Evolutionary conservation across 768 basidiomycete genomes (phyloP).

Genomic region (Macrolepiota albuminosa): DNA sequence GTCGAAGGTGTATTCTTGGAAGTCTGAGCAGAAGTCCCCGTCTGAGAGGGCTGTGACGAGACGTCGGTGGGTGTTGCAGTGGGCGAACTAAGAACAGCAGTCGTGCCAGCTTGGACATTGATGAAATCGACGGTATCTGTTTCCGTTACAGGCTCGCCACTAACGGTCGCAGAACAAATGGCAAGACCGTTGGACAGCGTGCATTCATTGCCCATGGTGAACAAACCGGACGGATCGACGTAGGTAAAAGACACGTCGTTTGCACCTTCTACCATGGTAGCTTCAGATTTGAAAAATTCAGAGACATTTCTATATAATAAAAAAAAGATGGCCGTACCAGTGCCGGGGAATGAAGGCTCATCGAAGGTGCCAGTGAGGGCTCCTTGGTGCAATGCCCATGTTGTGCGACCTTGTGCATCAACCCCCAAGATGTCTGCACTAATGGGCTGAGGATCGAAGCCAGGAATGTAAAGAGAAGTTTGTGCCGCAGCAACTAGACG

Average conservation of each 20-base stretch:
- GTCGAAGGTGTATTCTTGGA: slow-evolving; percentile 13
- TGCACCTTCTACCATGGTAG: slow-evolving; percentile 23
- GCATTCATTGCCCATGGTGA: slow-evolving; percentile 18
- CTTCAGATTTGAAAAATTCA: slow-evolving; percentile 9
- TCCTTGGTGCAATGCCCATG: slow-evolving; percentile 21
- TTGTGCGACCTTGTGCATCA: slow-evolving; percentile 21
- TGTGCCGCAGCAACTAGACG: slow-evolving; percentile 17
- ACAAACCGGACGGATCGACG: slow-evolving; percentile 5
- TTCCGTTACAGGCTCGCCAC: slow-evolving; percentile 13
- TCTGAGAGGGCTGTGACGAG: slow-evolving; percentile 5
- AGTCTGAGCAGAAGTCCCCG: slow-evolving; percentile 9
- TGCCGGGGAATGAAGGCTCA: slow-evolving; percentile 15
- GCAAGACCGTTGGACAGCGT: slow-evolving; percentile 15
- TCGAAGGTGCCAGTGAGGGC: slow-evolving; percentile 11
- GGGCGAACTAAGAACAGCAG: slow-evolving; percentile 4
- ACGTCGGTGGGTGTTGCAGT: not conserved
- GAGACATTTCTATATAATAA: not conserved
- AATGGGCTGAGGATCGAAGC: slow-evolving; percentile 23
- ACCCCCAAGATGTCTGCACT: slow-evolving; percentile 23
- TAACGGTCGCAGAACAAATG: slow-evolving; percentile 17
- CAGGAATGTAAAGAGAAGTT: slow-evolving; percentile 21
- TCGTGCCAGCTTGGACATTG: slow-evolving; percentile 16
- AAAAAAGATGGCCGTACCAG: slow-evolving; percentile 13
- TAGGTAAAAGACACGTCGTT: slow-evolving; percentile 19
- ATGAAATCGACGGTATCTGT: slow-evolving; percentile 14